phyloP scores from a whole-genome alignment of 2,329 filamentous ascomycete species.

The Aspergillus tamarii region DNA sequence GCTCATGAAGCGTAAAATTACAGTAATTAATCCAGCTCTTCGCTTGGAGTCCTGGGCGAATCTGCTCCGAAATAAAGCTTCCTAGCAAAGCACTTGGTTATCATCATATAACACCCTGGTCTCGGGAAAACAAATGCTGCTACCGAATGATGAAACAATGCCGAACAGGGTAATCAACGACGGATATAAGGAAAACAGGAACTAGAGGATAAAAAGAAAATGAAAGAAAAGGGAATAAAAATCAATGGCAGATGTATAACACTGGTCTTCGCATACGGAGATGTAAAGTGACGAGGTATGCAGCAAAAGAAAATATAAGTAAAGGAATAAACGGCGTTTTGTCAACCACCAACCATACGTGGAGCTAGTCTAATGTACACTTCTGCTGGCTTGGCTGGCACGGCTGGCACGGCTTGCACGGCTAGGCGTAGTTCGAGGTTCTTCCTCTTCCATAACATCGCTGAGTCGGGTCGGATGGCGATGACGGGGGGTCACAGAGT shows the following conservation, averaged over 20 bases:
- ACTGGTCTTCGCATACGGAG: background rate
- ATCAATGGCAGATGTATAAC: background rate
- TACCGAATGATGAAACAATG: slow-evolving; percentile 7
- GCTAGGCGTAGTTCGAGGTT: slow-evolving; percentile 70
- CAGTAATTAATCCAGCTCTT: slow-evolving; percentile 23
- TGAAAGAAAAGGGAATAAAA: slow-evolving; percentile 7
- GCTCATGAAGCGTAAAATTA: slow-evolving; percentile 24
- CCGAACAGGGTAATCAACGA: slow-evolving; percentile 5
- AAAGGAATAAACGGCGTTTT: slow-evolving; percentile 13
- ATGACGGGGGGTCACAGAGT: slow-evolving; percentile 70
- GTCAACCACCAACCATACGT: background rate
- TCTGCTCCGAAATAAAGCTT: slow-evolving; percentile 6
- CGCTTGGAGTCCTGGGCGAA: slow-evolving; percentile 7
- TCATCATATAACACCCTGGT: slow-evolving; percentile 2
- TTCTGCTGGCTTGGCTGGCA: slow-evolving; percentile 48
- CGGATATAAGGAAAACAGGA: slow-evolving; percentile 2
- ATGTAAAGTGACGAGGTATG: background rate
- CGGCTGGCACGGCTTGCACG: slow-evolving; percentile 60
- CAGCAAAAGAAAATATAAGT: slow-evolving; percentile 4
- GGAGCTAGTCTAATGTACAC: slow-evolving; percentile 31
- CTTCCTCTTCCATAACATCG: slow-evolving; percentile 85
- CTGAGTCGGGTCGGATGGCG: slow-evolving; percentile 87
- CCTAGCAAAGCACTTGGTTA: slow-evolving; percentile 1
- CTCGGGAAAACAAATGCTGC: slow-evolving; percentile 9
- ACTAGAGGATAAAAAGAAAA: background rate